A percentile compares a stretch with the other conserved stretches of the same genome.
Conservation (phyloP, 2,329 filamentous ascomycete species). For the Arachnopeziza araneosa region DNA sequence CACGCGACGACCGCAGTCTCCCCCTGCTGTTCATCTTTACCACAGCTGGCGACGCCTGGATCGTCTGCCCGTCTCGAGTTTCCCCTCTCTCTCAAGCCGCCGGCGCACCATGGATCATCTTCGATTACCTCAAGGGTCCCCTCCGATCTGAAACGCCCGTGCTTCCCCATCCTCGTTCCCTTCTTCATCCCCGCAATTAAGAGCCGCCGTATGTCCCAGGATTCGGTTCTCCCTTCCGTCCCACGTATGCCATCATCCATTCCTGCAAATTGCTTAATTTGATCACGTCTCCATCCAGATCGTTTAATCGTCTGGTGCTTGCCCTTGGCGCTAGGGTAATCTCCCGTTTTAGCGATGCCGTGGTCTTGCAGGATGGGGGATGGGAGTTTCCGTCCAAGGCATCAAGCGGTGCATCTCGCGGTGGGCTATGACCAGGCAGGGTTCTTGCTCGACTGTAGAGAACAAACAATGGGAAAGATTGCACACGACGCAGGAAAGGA, state of each 20-base stretch:
- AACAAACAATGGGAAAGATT: not conserved
- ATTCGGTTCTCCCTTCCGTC: not conserved
- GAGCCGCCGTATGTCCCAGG: conserved; percentile 8
- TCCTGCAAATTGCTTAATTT: not conserved
- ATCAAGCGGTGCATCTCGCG: no score
- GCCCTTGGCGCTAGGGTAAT: conserved; percentile 1
- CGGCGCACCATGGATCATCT: not conserved
- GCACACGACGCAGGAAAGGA: not conserved
- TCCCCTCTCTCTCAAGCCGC: not conserved
- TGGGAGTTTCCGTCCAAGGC: not conserved
- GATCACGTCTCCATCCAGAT: not conserved
- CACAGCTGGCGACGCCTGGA: not conserved
- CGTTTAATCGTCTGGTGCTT: not conserved
- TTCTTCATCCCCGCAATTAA: conserved; percentile 5
- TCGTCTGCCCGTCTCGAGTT: not conserved
- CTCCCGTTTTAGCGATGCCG: not conserved
- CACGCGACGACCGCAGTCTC: not conserved
- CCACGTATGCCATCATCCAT: not conserved
- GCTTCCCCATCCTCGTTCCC: not conserved
- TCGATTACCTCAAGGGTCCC: not conserved
- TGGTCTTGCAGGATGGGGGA: not conserved
- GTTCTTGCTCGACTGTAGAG: no score
- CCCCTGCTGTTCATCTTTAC: not conserved
- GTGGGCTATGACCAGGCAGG: no score
- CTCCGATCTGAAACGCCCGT: conserved; percentile 4